A percentile compares a stretch with the other conserved stretches of the same genome.
Evolutionary conservation across 306 rosid species (phyloP).

Genomic region (Dicorynia guianensis): DNA sequence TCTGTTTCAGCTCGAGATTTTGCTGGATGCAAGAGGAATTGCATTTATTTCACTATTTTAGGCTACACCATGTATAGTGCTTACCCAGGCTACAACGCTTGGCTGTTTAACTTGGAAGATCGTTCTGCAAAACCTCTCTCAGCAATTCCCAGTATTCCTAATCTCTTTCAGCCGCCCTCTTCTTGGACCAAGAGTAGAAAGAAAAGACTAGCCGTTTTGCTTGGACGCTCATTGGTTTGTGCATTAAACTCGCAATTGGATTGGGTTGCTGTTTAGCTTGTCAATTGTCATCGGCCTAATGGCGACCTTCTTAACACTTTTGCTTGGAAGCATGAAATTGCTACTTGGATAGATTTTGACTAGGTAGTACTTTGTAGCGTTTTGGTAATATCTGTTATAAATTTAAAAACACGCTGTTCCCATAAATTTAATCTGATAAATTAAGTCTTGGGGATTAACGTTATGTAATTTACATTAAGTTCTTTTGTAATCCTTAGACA

Average conservation of each 20-base stretch:
- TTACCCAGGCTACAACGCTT: not conserved
- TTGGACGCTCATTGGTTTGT: not conserved
- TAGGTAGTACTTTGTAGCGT: no score
- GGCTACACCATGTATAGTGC: not conserved
- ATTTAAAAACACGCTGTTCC: no score
- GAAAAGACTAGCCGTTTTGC: not conserved
- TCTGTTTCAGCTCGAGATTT: slow-evolving; percentile 1
- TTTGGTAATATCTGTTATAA: no score
- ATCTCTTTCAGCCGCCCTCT: not conserved
- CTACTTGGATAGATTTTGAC: no score
- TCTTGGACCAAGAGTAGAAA: not conserved
- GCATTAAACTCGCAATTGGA: not conserved
- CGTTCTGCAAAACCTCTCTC: not conserved
- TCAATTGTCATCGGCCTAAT: no score
- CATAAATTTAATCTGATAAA: no score
- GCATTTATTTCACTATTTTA: not conserved
- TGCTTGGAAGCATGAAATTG: no score
- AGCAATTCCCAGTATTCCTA: not conserved
- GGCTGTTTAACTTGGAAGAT: slow-evolving; percentile 15
- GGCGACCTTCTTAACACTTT: no score
- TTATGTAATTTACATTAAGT: no score
- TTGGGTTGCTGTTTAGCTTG: no score
- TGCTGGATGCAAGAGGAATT: not conserved
- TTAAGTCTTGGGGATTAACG: no score
- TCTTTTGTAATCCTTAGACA: no score